phyloP scores from a whole-genome alignment of 352 stramenopile species.

The Phytopythium oedochilum region DNA sequence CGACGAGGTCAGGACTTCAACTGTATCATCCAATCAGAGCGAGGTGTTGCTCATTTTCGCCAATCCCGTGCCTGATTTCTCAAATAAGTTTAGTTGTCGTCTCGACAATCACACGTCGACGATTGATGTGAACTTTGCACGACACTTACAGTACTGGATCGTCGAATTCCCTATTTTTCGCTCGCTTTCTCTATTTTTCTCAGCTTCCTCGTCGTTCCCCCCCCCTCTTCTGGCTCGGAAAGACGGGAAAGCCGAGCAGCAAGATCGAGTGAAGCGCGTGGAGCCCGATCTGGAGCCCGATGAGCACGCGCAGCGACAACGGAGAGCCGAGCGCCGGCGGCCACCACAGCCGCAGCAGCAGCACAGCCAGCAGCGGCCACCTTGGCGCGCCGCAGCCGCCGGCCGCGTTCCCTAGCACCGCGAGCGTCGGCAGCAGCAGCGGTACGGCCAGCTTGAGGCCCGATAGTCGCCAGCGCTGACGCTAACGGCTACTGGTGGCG shows the following conservation, averaged over 20 bases:
- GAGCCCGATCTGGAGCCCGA: neutral
- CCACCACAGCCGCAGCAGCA: slow-evolving; percentile 42
- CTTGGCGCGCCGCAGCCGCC: slow-evolving; percentile 15
- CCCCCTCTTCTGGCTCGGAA: neutral
- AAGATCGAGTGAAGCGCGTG: neutral
- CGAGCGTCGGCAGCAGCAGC: slow-evolving; percentile 7
- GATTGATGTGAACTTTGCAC: too few relatives aligned
- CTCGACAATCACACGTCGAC: too few relatives aligned
- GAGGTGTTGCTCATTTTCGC: neutral
- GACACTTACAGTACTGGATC: too few relatives aligned
- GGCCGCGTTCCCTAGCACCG: slow-evolving; percentile 10
- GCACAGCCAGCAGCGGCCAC: slow-evolving; percentile 26
- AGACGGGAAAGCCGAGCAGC: neutral
- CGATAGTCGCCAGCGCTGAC: too few relatives aligned
- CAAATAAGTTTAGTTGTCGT: neutral
- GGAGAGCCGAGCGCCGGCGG: slow-evolving; percentile 9
- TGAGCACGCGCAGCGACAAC: slow-evolving; percentile 30
- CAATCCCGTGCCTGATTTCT: neutral
- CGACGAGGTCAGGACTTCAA: neutral
- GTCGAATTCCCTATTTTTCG: too few relatives aligned
- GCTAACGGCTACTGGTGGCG: too few relatives aligned
- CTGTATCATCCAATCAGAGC: neutral
- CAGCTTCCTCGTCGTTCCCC: neutral
- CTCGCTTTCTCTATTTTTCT: too few relatives aligned
- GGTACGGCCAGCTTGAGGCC: neutral